Evolutionary conservation across 495 filamentous ascomycete species (phyloP).

Genomic region (Aspergillus campestris): DNA sequence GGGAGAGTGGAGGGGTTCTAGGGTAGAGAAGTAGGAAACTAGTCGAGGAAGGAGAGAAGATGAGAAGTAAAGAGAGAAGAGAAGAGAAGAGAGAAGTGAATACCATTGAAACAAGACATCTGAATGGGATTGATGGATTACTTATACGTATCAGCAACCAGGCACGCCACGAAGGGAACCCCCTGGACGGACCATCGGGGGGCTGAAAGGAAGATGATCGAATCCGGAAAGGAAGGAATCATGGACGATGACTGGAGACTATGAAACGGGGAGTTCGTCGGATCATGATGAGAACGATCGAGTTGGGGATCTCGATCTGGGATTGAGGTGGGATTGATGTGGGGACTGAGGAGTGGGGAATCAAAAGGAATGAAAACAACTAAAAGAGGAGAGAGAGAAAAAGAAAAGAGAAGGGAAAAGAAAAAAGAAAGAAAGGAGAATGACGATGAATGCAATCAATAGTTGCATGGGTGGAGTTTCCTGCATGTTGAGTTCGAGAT

Average conservation of each 20-base stretch:
- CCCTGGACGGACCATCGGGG: too few relatives aligned
- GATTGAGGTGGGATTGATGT: constrained; percentile 1
- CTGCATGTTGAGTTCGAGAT: too few relatives aligned
- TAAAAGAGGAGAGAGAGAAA: constrained; percentile 18
- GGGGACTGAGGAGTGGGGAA: not conserved
- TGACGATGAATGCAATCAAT: not conserved
- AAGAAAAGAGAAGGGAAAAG: constrained; percentile 11
- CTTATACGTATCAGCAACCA: constrained; percentile 8
- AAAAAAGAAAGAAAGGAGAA: constrained; percentile 1
- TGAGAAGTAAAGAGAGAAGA: not conserved
- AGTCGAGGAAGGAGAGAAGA: not conserved
- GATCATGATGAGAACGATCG: too few relatives aligned
- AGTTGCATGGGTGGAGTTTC: not conserved
- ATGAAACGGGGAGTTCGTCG: too few relatives aligned
- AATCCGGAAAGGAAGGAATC: too few relatives aligned
- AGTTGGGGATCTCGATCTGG: too few relatives aligned
- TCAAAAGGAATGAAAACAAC: not conserved
- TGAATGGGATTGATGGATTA: constrained; percentile 11
- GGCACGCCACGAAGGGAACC: not conserved
- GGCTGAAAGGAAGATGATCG: too few relatives aligned
- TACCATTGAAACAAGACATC: not conserved
- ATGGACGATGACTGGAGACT: too few relatives aligned
- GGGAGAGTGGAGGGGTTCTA: not conserved
- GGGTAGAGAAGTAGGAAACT: not conserved
- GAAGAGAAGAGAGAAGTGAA: not conserved